Evolutionary conservation across 495 filamentous ascomycete genomes (phyloP).

Genomic region (Xylaria palmicola): DNA sequence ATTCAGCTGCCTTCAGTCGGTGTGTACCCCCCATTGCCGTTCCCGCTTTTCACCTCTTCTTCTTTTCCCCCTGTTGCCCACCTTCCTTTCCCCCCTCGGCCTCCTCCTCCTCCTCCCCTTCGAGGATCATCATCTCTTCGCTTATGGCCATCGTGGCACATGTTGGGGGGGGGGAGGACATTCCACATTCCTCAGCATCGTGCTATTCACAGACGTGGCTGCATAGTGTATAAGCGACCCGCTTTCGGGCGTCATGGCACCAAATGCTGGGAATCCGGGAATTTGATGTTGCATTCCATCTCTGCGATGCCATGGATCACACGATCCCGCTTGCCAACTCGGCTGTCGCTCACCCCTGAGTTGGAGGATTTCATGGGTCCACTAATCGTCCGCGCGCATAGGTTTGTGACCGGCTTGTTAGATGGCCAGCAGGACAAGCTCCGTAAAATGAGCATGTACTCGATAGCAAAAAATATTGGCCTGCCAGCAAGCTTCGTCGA

Average conservation of each 20-base stretch:
- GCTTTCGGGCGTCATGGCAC: background rate
- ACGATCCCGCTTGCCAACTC: background rate
- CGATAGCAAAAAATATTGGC: slow-evolving; percentile 69
- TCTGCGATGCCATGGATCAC: background rate
- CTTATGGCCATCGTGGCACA: background rate
- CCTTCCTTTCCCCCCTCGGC: background rate
- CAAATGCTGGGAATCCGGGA: background rate
- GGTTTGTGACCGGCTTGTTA: slow-evolving; percentile 88
- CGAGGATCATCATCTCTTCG: background rate
- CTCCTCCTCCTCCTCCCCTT: background rate
- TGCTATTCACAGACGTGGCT: background rate
- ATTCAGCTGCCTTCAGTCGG: slow-evolving; percentile 50
- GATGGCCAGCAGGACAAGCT: slow-evolving; percentile 69
- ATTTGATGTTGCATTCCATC: background rate
- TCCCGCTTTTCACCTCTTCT: slow-evolving; percentile 2
- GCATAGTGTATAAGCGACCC: background rate
- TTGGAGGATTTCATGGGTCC: background rate
- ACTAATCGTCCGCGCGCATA: slow-evolving; percentile 32
- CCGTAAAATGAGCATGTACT: slow-evolving; percentile 78
- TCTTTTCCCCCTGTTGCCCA: slow-evolving; percentile 14
- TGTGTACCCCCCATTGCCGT: slow-evolving; percentile 27
- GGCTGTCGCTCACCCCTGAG: background rate
- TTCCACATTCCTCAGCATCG: background rate
- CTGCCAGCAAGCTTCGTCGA: slow-evolving; percentile 86
- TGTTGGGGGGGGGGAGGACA: background rate